Evolutionary conservation across 345 rosid genomes (phyloP).

Genomic region (Salix suchowensis): DNA sequence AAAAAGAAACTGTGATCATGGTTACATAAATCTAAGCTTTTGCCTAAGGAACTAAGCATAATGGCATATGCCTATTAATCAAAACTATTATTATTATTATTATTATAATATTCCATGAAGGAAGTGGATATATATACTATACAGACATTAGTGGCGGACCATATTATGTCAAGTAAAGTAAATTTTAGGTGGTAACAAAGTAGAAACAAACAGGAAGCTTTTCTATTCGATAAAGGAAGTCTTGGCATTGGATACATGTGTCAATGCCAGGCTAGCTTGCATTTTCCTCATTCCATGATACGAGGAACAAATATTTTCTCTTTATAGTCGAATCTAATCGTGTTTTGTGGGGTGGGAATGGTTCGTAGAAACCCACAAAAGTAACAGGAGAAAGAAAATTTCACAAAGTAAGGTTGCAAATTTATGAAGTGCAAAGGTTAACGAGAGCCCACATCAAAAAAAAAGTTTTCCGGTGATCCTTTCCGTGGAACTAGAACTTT

Average conservation of each 20-base stretch:
- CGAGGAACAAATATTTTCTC: slow-evolving; percentile 32
- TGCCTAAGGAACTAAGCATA: background rate
- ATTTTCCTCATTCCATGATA: slow-evolving; percentile 24
- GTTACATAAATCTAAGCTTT: slow-evolving; percentile 6
- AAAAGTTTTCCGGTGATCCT: background rate
- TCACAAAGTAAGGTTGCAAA: background rate
- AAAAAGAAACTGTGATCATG: background rate
- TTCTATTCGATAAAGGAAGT: background rate
- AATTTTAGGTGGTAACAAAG: background rate
- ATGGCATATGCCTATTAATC: background rate
- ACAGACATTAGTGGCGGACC: background rate
- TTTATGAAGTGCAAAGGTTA: background rate
- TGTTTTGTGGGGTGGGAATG: slow-evolving; percentile 9
- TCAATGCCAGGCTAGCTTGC: slow-evolving; percentile 26
- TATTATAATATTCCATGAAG: background rate
- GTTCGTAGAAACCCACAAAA: slow-evolving; percentile 7
- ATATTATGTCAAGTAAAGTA: background rate
- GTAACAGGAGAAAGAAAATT: background rate
- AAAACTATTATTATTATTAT: no score
- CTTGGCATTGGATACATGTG: slow-evolving; percentile 16
- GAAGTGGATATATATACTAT: background rate
- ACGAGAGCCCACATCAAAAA: background rate
- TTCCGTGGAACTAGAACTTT: background rate
- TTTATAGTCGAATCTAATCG: slow-evolving; percentile 36
- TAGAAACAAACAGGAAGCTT: background rate